Evolutionary conservation across 495 filamentous ascomycete genomes (phyloP).

Genomic region (Penicillium antarcticum): DNA sequence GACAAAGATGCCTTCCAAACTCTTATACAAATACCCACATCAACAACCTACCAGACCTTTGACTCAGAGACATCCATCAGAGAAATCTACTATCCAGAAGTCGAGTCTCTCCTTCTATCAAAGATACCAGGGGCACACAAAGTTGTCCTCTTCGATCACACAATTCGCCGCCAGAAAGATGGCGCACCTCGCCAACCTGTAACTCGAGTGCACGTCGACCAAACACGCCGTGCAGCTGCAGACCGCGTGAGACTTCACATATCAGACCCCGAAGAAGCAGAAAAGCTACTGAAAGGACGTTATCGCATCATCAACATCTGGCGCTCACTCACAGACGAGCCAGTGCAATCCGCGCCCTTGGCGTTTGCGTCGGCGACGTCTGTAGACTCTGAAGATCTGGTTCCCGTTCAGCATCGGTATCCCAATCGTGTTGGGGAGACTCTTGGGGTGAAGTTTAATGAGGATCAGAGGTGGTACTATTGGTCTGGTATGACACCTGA

Average conservation of each 20-base stretch:
- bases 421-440: constrained; percentile 71
- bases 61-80: constrained; percentile 60
- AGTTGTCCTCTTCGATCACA: constrained; percentile 86
- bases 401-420: constrained; percentile 74
- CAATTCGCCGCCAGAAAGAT: constrained; percentile 62
- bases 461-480: constrained; percentile 69
- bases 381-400: constrained; percentile 56
- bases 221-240: constrained; percentile 61
- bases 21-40: constrained; percentile 46
- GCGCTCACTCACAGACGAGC: constrained; percentile 66
- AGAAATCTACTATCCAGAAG: constrained; percentile 77
- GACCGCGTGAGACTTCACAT: constrained; percentile 66
- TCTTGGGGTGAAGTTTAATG: constrained; percentile 62
- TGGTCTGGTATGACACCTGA: constrained; percentile 71
- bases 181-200: constrained; percentile 61
- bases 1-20: constrained; percentile 72
- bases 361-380: constrained; percentile 64
- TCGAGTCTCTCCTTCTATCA: constrained; percentile 61
- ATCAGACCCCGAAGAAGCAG: constrained; percentile 52
- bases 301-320: constrained; percentile 89
- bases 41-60: constrained; percentile 55
- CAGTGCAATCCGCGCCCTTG: constrained; percentile 66
- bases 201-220: constrained; percentile 75
- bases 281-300: constrained; percentile 53
- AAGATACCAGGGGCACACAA: constrained; percentile 58